These are phyloP conservation scores for Coprinopsis marcescibilis DNA, from an alignment of 768 basidiomycete genomes.

Conservation along the genomic window DNA sequence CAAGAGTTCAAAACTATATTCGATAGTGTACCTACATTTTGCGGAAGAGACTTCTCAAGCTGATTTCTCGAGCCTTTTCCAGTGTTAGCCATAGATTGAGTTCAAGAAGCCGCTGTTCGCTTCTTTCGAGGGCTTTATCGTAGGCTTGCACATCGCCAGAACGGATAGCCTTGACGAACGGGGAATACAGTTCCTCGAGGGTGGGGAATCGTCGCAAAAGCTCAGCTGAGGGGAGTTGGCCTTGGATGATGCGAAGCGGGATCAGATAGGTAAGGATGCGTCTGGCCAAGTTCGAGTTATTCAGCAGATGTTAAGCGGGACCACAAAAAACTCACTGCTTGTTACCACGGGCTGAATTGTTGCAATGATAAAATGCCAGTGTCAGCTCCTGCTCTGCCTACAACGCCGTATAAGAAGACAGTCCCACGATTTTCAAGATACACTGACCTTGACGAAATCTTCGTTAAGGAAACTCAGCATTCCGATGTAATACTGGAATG, in stretches of 20 bases:
- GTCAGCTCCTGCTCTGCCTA: conserved; percentile 85
- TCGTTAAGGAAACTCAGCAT: conserved; percentile 94
- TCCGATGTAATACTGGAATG: conserved; percentile 91
- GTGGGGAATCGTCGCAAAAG: conserved; percentile 71
- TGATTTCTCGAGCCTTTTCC: conserved; percentile 84
- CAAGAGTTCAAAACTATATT: too few relatives aligned
- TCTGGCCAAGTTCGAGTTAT: conserved; percentile 34
- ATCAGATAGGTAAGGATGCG: conserved; percentile 89
- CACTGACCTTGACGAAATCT: conserved; percentile 69
- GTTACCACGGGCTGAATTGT: conserved; percentile 61
- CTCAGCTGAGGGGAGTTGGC: conserved; percentile 72
- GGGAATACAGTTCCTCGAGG: conserved; percentile 65
- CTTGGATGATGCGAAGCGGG: conserved; percentile 82
- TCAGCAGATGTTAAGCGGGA: background rate
- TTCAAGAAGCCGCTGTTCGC: conserved; percentile 73
- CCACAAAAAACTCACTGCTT: conserved; percentile 57
- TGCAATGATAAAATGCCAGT: conserved; percentile 83
- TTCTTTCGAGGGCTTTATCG: conserved; percentile 67
- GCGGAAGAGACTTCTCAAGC: conserved; percentile 77
- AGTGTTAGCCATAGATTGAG: conserved; percentile 83
- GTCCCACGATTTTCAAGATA: conserved; percentile 1
- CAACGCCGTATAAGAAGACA: too few relatives aligned
- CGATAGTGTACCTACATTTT: conserved; percentile 49
- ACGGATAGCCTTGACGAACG: conserved; percentile 78
- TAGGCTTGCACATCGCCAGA: conserved; percentile 74